These are phyloP conservation scores for Penicillium pancosmium DNA, from an alignment of 495 filamentous ascomycete genomes.

Conservation along the genomic window DNA sequence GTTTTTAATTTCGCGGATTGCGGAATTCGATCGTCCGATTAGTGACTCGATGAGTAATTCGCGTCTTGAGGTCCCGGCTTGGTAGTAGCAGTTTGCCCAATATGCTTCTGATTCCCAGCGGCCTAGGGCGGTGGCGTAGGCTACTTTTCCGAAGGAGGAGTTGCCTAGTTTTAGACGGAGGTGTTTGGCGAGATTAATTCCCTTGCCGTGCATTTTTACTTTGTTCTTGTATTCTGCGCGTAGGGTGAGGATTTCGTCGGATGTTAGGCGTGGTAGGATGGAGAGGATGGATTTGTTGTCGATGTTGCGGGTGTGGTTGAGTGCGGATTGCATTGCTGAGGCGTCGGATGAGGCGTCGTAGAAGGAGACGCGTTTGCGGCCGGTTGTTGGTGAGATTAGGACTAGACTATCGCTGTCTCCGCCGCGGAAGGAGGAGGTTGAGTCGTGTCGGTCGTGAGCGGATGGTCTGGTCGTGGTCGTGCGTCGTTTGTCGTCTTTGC, in stretches of 20 bases:
- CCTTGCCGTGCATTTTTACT: slow-evolving; percentile 77
- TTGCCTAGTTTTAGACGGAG: slow-evolving; percentile 75
- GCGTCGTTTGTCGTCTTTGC: slow-evolving; percentile 38
- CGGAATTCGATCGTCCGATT: slow-evolving; percentile 84
- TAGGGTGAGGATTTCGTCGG: slow-evolving; percentile 83
- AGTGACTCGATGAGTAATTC: slow-evolving; percentile 91
- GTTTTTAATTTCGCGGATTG: slow-evolving; percentile 90
- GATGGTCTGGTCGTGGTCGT: slow-evolving; percentile 26
- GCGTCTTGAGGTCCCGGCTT: slow-evolving; percentile 77
- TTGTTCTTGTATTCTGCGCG: slow-evolving; percentile 87
- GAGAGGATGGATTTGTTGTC: slow-evolving; percentile 75
- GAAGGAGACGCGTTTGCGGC: slow-evolving; percentile 55
- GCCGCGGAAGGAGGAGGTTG: slow-evolving; percentile 21
- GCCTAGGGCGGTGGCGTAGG: slow-evolving; percentile 87
- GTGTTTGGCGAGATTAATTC: slow-evolving; percentile 96
- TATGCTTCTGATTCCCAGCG: slow-evolving; percentile 93
- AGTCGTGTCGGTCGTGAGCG: slow-evolving; percentile 32
- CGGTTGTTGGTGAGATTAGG: slow-evolving; percentile 33
- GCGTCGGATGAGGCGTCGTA: slow-evolving; percentile 85
- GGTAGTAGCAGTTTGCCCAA: slow-evolving; percentile 99
- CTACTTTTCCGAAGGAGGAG: slow-evolving; percentile 81
- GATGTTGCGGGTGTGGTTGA: slow-evolving; percentile 66
- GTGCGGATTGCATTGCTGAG: slow-evolving; percentile 68
- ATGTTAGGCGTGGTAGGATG: slow-evolving; percentile 79
- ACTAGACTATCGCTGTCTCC: slow-evolving; percentile 27